Evolutionary conservation across 2,329 filamentous ascomycete genomes (phyloP).

Genomic region (Diaporthe sp.): DNA sequence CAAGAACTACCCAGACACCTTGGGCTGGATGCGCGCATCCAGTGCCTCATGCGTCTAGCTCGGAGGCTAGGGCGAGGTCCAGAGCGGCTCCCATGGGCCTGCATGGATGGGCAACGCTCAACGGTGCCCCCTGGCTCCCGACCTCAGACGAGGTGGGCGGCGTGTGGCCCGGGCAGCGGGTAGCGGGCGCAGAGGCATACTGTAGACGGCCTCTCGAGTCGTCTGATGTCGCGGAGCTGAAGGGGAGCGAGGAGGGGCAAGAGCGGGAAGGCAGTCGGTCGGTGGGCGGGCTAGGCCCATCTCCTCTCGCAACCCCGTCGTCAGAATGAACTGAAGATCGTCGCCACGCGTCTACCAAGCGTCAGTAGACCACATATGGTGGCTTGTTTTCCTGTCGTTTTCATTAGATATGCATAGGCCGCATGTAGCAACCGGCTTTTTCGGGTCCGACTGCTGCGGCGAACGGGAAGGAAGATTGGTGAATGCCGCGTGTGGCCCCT

Average conservation of each 20-base stretch:
- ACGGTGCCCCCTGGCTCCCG: slow-evolving; percentile 21
- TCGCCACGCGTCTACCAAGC: slow-evolving; percentile 30
- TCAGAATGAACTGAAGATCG: slow-evolving; percentile 24
- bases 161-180: slow-evolving; percentile 3
- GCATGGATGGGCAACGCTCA: slow-evolving; percentile 8
- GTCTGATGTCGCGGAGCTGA: slow-evolving; percentile 24
- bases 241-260: neutral
- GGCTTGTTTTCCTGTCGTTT: slow-evolving; percentile 22
- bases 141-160: neutral
- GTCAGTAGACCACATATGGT: slow-evolving; percentile 8
- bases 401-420: slow-evolving; percentile 16
- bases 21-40: slow-evolving; percentile 26
- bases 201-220: neutral
- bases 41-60: slow-evolving; percentile 24
- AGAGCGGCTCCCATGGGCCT: slow-evolving; percentile 12
- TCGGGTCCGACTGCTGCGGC: slow-evolving; percentile 28
- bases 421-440: slow-evolving; percentile 27
- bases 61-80: neutral
- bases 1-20: slow-evolving; percentile 14
- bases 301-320: slow-evolving; percentile 6
- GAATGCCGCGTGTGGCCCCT: neutral
- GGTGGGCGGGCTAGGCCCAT: neutral
- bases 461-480: neutral
- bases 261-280: neutral
- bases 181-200: neutral